Evolutionary conservation across 495 filamentous ascomycete genomes (phyloP).

Genomic region (Recurvomyces mirabilis): DNA sequence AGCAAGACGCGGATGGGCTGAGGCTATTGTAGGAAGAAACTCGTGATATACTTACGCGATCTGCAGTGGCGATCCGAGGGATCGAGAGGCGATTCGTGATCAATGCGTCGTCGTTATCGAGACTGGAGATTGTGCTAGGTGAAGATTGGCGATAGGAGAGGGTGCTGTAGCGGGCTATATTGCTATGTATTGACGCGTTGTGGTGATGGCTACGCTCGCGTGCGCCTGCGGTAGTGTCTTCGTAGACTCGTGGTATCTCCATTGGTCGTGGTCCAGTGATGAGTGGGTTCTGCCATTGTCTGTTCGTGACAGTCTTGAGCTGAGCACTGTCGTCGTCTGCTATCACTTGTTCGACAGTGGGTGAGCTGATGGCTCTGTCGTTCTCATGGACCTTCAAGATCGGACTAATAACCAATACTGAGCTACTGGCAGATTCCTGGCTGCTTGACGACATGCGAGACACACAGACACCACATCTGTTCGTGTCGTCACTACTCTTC

Average conservation of each 20-base stretch:
- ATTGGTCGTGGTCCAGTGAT: not conserved
- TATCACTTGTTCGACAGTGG: slow-evolving; percentile 7
- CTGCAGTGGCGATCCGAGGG: slow-evolving; percentile 12
- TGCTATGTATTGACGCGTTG: slow-evolving; percentile 12
- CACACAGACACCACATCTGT: slow-evolving; percentile 9
- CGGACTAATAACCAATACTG: slow-evolving; percentile 14
- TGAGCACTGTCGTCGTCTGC: slow-evolving; percentile 13
- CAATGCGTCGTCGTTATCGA: not conserved
- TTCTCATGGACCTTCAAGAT: slow-evolving; percentile 5
- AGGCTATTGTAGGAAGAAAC: slow-evolving; percentile 13
- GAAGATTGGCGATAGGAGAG: slow-evolving; percentile 4
- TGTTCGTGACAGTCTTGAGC: slow-evolving; percentile 7
- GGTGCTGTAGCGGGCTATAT: slow-evolving; percentile 14
- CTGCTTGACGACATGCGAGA: slow-evolving; percentile 15
- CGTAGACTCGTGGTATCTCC: no score
- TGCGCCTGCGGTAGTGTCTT: not conserved
- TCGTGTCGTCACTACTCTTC: slow-evolving; percentile 1
- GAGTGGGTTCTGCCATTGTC: slow-evolving; percentile 12
- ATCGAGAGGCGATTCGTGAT: slow-evolving; percentile 12
- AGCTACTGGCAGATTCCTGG: slow-evolving; percentile 19
- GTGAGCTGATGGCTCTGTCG: slow-evolving; percentile 4
- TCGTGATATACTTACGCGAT: slow-evolving; percentile 15
- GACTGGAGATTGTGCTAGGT: slow-evolving; percentile 8
- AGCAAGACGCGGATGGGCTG: not conserved
- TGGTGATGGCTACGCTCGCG: not conserved